phyloP scores from a whole-genome alignment of 352 stramenopile species.

The Phytopythium kandeliae region DNA sequence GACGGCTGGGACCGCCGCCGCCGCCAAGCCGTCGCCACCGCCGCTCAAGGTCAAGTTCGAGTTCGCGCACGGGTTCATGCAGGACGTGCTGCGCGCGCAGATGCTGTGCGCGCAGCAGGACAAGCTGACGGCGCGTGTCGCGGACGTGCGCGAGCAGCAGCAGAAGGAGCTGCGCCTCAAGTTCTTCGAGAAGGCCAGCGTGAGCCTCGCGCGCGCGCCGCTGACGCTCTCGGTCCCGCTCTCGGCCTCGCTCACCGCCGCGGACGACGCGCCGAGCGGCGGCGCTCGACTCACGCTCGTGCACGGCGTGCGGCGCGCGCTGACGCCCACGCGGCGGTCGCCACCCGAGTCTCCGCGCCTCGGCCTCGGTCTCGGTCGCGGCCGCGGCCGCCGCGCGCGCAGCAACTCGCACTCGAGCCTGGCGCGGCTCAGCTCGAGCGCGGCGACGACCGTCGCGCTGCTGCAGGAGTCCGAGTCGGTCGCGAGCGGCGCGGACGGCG shows the following conservation, averaged over 20 bases:
- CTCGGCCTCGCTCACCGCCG: too few species aligned
- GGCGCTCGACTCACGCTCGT: slow-evolving; percentile 11
- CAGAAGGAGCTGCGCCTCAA: slow-evolving; percentile 68
- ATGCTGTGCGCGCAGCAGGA: slow-evolving; percentile 80
- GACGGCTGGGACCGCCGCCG: not conserved
- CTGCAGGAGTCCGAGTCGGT: not conserved
- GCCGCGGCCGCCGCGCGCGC: slow-evolving; percentile 5
- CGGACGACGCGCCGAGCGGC: slow-evolving; percentile 1
- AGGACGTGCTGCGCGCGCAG: slow-evolving; percentile 74
- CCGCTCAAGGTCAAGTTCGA: slow-evolving; percentile 76
- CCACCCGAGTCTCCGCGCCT: not conserved
- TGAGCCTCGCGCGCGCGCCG: slow-evolving; percentile 33
- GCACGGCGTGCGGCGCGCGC: slow-evolving; percentile 16
- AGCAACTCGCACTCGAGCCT: slow-evolving; percentile 25
- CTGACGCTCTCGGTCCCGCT: slow-evolving; percentile 18
- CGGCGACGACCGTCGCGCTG: slow-evolving; percentile 21
- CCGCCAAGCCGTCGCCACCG: not conserved
- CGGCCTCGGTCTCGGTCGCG: not conserved
- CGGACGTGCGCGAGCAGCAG: slow-evolving; percentile 69
- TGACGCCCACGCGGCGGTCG: slow-evolving; percentile 25
- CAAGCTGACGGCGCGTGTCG: slow-evolving; percentile 66
- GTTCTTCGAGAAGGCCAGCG: slow-evolving; percentile 73
- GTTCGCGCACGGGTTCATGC: slow-evolving; percentile 84
- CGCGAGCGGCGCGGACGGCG: not conserved
- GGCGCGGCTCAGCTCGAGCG: slow-evolving; percentile 7